Conservation (phyloP, 768 basidiomycete species). For the Amanita muscaria region DNA sequence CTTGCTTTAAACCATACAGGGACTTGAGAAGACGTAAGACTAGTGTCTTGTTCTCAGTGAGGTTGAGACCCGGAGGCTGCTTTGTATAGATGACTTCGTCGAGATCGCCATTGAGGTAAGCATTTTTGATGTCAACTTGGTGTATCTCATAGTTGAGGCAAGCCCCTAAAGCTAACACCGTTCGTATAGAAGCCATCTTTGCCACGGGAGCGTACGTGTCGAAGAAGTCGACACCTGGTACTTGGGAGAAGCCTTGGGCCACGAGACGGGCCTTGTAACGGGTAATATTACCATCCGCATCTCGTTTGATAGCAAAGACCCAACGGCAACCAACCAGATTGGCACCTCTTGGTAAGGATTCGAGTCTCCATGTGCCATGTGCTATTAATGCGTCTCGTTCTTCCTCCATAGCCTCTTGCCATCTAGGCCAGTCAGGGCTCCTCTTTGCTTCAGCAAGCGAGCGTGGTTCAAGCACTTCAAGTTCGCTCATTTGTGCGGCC, state of each 20-base stretch:
- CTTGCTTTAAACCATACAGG: constrained; percentile 26
- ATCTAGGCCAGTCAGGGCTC: not conserved
- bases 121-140: constrained; percentile 8
- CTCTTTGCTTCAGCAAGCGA: constrained; percentile 9
- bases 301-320: constrained; percentile 30
- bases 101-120: constrained; percentile 8
- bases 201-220: not conserved
- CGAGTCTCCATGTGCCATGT: constrained; percentile 5
- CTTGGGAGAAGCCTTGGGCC: constrained; percentile 20
- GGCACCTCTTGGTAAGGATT: constrained; percentile 9
- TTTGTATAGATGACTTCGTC: constrained; percentile 12
- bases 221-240: not conserved
- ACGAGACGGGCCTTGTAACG: constrained; percentile 33
- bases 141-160: not conserved
- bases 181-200: not conserved
- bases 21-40: constrained; percentile 15
- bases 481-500: not conserved
- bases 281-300: constrained; percentile 21
- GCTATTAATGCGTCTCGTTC: constrained; percentile 7
- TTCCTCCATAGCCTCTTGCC: constrained; percentile 6
- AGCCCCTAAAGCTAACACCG: not conserved
- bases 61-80: constrained; percentile 5
- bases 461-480: not conserved
- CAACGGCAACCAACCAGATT: constrained; percentile 17
- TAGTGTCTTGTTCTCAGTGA: not conserved